Evolutionary conservation across 176 grass and related monocot species (phyloP), one percentile per base, ranked within the genome.

Genomic region (Ananas comosus): DNA sequence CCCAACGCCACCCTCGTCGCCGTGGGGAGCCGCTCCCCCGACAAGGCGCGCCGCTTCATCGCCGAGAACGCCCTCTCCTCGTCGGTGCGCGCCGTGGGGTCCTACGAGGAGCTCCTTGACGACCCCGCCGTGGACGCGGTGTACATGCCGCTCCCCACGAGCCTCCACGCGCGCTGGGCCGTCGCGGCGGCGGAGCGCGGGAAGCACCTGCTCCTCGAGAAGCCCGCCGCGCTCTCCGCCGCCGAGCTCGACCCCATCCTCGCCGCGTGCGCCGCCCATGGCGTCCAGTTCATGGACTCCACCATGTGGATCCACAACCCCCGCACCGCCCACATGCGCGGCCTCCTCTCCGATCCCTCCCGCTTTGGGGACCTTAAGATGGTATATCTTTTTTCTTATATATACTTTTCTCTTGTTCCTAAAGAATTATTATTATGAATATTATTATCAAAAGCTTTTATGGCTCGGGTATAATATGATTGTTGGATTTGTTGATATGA

Each of bases 231-330:
- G 66, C 70, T 87, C 6, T 87, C 78, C 73, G 76, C 84, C 49
- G 85, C 80, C 14, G 88, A 96, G 4, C 83, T 96, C 47, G 86
- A 85, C 33, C 70, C 52, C 49, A 90, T 94, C 66, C 86, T 94
- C 52, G 78, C 74, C 18, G 78, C 91, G 16, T 94, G 91, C 57
- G 66, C 80, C 9, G 74, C 51, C 27, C 12, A 53, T 1, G 76
- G 77, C 2, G 84, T 97, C 59, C 86, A 90, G 74, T 90, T 97
- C 70, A 97, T 97, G 86, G 89, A 97, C 73, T 73, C 77, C 67
- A 92, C 93, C 14, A 92, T 97, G 93, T 96, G 93, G 93, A 80
- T 97, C 83, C 93, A 97, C 71, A 53, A 97, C 66, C 93, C 89
- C 9, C 76, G 93, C 42, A 92, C 93, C 1, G 80, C 80, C 61